Percentiles rank a stretch among this genome's conserved stretches.
These are phyloP conservation scores for Penicillium sp. DNA, from an alignment of 2,329 filamentous ascomycete genomes.

Conservation along the genomic window DNA sequence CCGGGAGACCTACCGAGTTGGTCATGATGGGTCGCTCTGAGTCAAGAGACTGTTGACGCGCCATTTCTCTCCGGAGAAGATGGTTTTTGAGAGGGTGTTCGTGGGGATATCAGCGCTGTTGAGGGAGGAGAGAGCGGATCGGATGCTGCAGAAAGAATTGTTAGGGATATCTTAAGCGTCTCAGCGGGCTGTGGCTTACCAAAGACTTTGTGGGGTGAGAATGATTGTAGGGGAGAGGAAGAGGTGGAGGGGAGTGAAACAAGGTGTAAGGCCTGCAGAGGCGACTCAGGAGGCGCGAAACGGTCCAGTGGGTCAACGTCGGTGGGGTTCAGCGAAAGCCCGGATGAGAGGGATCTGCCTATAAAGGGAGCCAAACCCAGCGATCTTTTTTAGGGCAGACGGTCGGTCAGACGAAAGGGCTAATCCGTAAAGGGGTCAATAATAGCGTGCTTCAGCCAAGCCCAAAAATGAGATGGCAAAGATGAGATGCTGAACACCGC, in stretches of 20 bases:
- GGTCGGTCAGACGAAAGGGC: not conserved
- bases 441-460: not conserved
- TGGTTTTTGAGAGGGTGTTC: not conserved
- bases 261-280: not conserved
- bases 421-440: not conserved
- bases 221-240: not conserved
- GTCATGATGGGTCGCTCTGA: constrained; percentile 58
- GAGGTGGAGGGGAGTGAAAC: constrained; percentile 1
- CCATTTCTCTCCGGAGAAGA: constrained; percentile 25
- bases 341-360: constrained; percentile 8
- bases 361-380: not conserved
- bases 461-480: not conserved
- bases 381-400: constrained; percentile 5
- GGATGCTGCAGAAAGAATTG: not conserved
- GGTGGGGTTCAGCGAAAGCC: constrained; percentile 9
- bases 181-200: not conserved
- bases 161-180: not conserved
- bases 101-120: not conserved
- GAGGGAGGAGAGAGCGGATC: not conserved
- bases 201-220: not conserved
- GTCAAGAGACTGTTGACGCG: constrained; percentile 48
- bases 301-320: constrained; percentile 18
- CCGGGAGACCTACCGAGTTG: constrained; percentile 44
- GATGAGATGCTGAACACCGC: not conserved
- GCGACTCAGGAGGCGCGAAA: constrained; percentile 21